These are phyloP conservation scores for Nepenthes mirabilis DNA, from an alignment of 148 eudicot species.

Conservation along the genomic window DNA sequence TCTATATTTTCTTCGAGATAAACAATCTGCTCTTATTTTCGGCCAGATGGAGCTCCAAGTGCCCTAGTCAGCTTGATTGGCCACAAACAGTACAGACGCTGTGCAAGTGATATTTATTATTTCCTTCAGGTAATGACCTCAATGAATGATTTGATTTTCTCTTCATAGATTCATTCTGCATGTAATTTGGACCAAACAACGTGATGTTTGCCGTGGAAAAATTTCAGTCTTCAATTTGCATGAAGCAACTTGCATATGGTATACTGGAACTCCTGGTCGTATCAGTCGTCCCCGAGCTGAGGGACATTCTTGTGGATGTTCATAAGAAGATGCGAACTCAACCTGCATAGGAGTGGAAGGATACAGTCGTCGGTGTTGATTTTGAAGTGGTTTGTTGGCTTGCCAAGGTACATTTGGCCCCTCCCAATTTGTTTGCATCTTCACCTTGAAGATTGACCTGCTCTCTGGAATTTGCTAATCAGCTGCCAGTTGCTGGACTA, in stretches of 20 bases:
- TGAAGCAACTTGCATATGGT: conserved; percentile 81
- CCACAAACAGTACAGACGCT: conserved; percentile 73
- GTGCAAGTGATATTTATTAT: conserved; percentile 73
- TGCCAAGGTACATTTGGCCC: too few relatives aligned
- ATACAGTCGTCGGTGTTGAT: too few relatives aligned
- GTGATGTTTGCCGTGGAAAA: too few relatives aligned
- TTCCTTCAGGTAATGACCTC: conserved; percentile 64
- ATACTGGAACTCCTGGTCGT: conserved; percentile 65
- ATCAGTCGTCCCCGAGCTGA: conserved; percentile 77
- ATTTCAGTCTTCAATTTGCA: conserved; percentile 62
- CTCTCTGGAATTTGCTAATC: too few relatives aligned
- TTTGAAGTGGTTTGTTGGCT: too few relatives aligned
- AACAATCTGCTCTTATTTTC: neutral
- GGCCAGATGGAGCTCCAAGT: conserved; percentile 82
- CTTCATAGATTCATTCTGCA: neutral
- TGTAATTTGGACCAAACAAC: neutral
- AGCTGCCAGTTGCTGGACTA: too few relatives aligned
- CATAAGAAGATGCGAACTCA: conserved; percentile 36
- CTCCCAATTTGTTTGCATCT: too few relatives aligned
- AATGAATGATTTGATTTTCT: neutral
- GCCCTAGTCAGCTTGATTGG: conserved; percentile 86
- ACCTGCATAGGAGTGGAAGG: conserved; percentile 4
- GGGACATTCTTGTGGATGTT: conserved; percentile 50
- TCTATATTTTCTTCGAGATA: too few relatives aligned
- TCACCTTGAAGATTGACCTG: too few relatives aligned